Evolutionary conservation across 2,329 filamentous ascomycete genomes (phyloP).

Genomic region (Claviceps maximensis): DNA sequence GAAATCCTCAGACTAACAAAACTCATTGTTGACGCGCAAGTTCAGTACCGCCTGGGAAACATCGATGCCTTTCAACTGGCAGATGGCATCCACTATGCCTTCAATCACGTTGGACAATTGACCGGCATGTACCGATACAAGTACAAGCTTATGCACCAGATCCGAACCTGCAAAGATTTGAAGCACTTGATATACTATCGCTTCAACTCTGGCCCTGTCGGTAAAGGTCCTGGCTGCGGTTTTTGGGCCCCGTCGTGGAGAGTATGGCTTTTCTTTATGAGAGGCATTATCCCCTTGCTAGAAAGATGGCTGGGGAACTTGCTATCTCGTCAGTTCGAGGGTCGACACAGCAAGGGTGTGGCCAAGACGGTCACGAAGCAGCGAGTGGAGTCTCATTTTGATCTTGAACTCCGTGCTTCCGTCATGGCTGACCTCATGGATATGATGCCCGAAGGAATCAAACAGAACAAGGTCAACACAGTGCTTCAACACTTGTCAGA

Average conservation of each 20-base stretch:
- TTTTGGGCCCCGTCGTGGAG: conserved; percentile 99
- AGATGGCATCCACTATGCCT: conserved; percentile 97
- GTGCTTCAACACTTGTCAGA: conserved; percentile 95
- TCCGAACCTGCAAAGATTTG: conserved; percentile 94
- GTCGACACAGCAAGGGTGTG: conserved; percentile 95
- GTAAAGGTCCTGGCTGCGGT: conserved; percentile 93
- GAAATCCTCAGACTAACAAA: conserved; percentile 94
- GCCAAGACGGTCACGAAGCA: conserved; percentile 99
- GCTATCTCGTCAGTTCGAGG: conserved; percentile 93
- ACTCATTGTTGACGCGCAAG: conserved; percentile 94
- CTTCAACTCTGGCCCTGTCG: conserved; percentile 93
- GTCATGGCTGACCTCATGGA: conserved; percentile 99
- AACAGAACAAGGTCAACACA: conserved; percentile 98
- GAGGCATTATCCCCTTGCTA: conserved; percentile 89
- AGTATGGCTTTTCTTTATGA: conserved; percentile 99
- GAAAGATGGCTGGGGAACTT: conserved; percentile 97
- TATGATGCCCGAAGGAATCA: conserved; percentile 99
- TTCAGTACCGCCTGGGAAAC: conserved; percentile 93
- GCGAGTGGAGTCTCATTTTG: conserved; percentile 96
- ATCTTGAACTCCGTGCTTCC: conserved; percentile 89
- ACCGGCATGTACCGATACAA: conserved; percentile 99
- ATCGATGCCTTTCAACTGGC: conserved; percentile 98
- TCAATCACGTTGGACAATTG: conserved; percentile 96
- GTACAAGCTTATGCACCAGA: conserved; percentile 99
- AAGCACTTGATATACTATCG: conserved; percentile 99